phyloP scores from a whole-genome alignment of 2,329 filamentous ascomycete genomes.

The Pseudogymnoascus sp. region DNA sequence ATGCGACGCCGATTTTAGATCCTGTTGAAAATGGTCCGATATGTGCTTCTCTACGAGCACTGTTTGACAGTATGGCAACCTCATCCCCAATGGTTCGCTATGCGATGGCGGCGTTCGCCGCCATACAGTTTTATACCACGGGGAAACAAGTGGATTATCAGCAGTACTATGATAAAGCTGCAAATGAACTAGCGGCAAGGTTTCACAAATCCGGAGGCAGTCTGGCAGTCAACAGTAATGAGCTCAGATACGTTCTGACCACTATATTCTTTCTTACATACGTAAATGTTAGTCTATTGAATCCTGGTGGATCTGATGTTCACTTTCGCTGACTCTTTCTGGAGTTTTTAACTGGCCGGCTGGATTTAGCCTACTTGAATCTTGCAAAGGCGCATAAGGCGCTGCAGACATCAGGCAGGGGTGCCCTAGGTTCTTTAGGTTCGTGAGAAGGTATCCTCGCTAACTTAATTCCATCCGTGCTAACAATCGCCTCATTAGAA shows the following conservation, averaged over 20 bases:
- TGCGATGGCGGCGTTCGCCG: conserved; percentile 1
- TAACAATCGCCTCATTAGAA: not conserved
- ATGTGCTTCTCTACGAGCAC: not conserved
- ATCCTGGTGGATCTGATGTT: not conserved
- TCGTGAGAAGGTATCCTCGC: not conserved
- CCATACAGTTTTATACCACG: not conserved
- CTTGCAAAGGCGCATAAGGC: conserved; percentile 7
- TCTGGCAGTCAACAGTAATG: not conserved
- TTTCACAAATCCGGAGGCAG: not conserved
- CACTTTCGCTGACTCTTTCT: not conserved
- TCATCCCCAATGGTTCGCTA: not conserved
- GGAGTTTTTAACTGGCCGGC: conserved; percentile 6
- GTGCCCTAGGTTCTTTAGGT: conserved; percentile 5
- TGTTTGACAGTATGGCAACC: conserved; percentile 5
- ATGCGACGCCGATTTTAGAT: not conserved
- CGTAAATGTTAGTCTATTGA: not conserved
- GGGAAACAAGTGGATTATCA: conserved; percentile 5
- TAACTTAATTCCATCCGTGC: not conserved
- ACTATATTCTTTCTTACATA: conserved; percentile 7
- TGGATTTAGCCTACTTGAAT: conserved; percentile 5
- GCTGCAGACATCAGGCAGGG: conserved; percentile 3
- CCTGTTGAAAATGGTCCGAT: not conserved
- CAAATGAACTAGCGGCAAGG: not conserved
- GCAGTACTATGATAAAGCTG: not conserved
- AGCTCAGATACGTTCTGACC: conserved; percentile 6